Evolutionary conservation across 2,329 filamentous ascomycete genomes (phyloP), one percentile per base, ranked within the genome.

Genomic region (Paracoccidioides brasiliensis): DNA sequence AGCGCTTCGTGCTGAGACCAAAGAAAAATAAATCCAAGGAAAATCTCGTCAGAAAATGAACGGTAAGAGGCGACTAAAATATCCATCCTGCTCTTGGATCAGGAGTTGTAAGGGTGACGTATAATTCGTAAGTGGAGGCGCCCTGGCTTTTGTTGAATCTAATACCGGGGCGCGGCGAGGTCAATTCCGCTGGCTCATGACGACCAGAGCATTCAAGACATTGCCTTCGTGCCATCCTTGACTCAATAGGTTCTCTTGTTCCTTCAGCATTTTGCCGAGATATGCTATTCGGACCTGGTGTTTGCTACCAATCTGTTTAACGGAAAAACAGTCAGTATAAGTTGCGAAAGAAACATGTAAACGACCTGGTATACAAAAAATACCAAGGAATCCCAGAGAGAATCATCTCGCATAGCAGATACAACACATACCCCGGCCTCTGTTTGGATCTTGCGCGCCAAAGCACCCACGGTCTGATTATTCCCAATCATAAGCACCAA

Each of bases 191-290:
- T 51, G 33, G 28, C 60, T 61, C 5, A 61, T 44, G 35, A 74
- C 83, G 35, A 74, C 83, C 57, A 93, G 75, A 28, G 85, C 89
- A 67, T 90, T 93, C 55, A 95, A 72, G 38, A 93, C 76, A 65
- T 93, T 80, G 40, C 83, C 86, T 58, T 80, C 77, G 63, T 83
- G 80, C 86, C 88, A 95, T 51, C 85, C 86, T 62, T 93, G 85
- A 3, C 79, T 78, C 46, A 75, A 69, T 15, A 95, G 69, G 0
- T 84, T 78, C 22, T 80, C 67, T 54, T 78, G 77, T 60, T 91
- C 87, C 60, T 83, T 82, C 48, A 95, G 78, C 52, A 90, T 80
- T 66, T 83, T 88, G 61, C 90, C 90, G 70, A 93, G 78, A 68
- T 95, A 94, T 22, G 82, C 84, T 57, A 95, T 79, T 54, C 82